Evolutionary conservation across 176 grass and related monocot genomes (phyloP).

Genomic region (Dactylis glomerata): DNA sequence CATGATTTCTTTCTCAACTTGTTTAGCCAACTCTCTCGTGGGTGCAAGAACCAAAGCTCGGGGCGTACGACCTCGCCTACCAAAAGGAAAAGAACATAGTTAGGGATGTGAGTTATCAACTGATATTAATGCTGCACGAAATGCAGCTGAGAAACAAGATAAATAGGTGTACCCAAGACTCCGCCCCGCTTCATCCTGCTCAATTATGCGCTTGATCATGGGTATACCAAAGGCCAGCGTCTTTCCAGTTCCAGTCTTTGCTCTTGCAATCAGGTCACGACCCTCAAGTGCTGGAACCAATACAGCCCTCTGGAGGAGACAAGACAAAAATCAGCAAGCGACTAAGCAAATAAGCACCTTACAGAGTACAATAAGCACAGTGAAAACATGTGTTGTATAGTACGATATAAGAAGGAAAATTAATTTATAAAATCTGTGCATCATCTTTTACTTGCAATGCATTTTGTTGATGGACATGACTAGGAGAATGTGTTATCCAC

Average conservation of each 20-base stretch:
- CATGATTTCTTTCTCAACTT: conserved; percentile 99
- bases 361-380: not conserved
- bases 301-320: conserved; percentile 72
- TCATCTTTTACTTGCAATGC: not conserved
- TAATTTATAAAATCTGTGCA: not conserved
- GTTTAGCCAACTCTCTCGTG: conserved; percentile 91
- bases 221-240: conserved; percentile 96
- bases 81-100: conserved; percentile 24
- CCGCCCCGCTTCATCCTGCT: conserved; percentile 48
- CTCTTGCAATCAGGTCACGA: conserved; percentile 88
- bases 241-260: conserved; percentile 97
- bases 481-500: not conserved
- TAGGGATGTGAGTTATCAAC: conserved; percentile 12
- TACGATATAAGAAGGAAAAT: not conserved
- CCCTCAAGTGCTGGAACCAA: conserved; percentile 87
- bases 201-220: conserved; percentile 83
- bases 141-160: not conserved
- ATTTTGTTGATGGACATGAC: not conserved
- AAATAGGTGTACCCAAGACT: conserved; percentile 46
- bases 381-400: not conserved
- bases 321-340: conserved; percentile 12
- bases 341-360: not conserved
- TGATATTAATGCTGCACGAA: not conserved
- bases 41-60: conserved; percentile 85
- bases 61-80: conserved; percentile 63